A percentile compares a stretch with the other conserved stretches of the same genome.
phyloP scores from a whole-genome alignment of 306 rosid species.

The Dalbergia cochinchinensis region DNA sequence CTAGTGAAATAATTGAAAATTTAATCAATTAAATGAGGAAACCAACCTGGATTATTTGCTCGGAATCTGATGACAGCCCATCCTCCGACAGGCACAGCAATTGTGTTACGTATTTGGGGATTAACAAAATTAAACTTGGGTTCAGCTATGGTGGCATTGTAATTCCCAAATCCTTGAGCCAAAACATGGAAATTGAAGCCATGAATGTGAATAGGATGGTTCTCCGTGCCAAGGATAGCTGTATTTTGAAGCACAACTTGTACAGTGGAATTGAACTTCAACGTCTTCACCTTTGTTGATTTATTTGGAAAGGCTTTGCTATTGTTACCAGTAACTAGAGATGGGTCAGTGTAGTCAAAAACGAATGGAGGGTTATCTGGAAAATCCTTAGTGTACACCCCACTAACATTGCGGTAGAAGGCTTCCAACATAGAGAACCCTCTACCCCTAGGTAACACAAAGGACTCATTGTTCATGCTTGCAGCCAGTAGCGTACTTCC shows the following conservation, averaged over 20 bases:
- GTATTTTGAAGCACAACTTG: conserved; percentile 69
- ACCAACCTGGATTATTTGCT: conserved; percentile 55
- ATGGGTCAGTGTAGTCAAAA: conserved; percentile 53
- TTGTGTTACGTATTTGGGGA: conserved; percentile 71
- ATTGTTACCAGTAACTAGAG: background rate
- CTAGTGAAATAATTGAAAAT: background rate
- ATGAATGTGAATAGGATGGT: conserved; percentile 72
- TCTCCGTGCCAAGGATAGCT: conserved; percentile 47
- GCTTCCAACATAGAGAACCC: conserved; percentile 63
- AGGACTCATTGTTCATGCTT: conserved; percentile 80
- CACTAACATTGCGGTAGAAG: conserved; percentile 18
- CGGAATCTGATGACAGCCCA: conserved; percentile 69
- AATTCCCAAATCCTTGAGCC: conserved; percentile 78
- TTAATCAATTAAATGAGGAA: background rate
- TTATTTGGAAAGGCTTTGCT: conserved; percentile 47
- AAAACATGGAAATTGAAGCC: conserved; percentile 69
- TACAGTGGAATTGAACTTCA: conserved; percentile 66
- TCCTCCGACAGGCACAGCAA: conserved; percentile 70
- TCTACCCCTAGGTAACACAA: conserved; percentile 48
- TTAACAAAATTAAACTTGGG: conserved; percentile 57
- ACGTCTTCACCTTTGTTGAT: conserved; percentile 63
- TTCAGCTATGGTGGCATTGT: conserved; percentile 43
- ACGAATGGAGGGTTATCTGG: conserved; percentile 51
- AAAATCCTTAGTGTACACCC: conserved; percentile 62
- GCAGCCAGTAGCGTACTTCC: conserved; percentile 46